Conservation (phyloP, 306 rosid genomes). For the Vachellia collinsii region DNA sequence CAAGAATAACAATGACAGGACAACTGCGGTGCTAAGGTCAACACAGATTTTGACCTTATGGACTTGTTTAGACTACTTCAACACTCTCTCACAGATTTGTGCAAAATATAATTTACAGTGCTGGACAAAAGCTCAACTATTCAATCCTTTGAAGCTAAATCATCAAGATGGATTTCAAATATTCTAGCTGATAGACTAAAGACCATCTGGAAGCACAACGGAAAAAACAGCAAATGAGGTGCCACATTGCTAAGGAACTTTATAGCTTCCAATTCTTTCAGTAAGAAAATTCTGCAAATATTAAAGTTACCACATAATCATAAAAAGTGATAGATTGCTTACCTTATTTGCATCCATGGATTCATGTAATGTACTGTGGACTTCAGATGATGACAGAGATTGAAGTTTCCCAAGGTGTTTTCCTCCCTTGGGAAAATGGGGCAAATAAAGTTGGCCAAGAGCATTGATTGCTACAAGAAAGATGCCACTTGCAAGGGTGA, state of each 20-base stretch:
- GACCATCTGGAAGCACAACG: constrained; percentile 22
- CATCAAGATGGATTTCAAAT: constrained; percentile 2
- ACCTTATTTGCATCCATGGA: constrained; percentile 60
- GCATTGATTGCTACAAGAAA: constrained; percentile 69
- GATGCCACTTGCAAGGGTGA: constrained; percentile 69
- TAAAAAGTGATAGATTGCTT: constrained; percentile 31
- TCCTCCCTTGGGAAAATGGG: constrained; percentile 51
- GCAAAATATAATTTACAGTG: constrained; percentile 13
- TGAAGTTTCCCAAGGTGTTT: constrained; percentile 41
- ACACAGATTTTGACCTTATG: constrained; percentile 2
- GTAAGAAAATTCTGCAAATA: constrained; percentile 3
- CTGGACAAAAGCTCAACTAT: constrained; percentile 2
- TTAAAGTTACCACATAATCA: background rate
- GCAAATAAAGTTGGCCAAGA: constrained; percentile 58
- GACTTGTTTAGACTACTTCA: constrained; percentile 2
- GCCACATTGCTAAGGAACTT: constrained; percentile 2
- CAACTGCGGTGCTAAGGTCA: constrained; percentile 2
- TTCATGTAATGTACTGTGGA: constrained; percentile 47
- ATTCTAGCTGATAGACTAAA: background rate
- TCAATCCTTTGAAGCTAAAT: background rate
- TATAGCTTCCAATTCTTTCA: constrained; percentile 13
- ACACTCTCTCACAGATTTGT: background rate
- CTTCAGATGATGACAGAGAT: constrained; percentile 58
- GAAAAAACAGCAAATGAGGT: background rate
- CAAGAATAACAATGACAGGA: background rate